Conservation (phyloP, 169 alveolate species). For the Perkinsus olseni region DNA sequence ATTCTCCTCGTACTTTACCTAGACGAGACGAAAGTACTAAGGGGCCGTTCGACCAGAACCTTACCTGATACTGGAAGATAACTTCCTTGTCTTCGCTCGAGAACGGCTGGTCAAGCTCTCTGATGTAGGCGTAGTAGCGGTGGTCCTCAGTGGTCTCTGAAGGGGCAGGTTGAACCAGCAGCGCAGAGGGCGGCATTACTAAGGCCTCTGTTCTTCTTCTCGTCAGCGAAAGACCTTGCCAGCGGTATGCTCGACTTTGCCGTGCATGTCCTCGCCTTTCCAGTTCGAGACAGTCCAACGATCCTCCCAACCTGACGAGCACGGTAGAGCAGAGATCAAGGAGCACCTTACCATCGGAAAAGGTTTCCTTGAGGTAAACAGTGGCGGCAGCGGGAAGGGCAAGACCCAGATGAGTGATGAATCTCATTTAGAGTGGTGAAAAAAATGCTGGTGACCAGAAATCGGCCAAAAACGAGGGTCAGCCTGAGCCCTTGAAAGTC, state of each 20-base stretch:
- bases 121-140: background rate
- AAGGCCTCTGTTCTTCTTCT: background rate
- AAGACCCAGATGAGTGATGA: too few species aligned
- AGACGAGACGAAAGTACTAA: background rate
- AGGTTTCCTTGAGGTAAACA: background rate
- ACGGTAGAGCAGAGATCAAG: background rate
- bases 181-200: background rate
- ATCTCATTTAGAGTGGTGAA: too few species aligned
- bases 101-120: background rate
- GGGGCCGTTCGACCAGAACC: background rate
- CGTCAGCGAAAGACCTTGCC: background rate
- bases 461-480: too few species aligned
- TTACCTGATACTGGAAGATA: background rate
- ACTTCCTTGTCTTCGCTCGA: background rate
- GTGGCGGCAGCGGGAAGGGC: background rate
- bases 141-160: background rate
- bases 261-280: background rate
- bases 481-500: too few species aligned
- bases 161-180: background rate
- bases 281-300: background rate
- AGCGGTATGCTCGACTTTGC: background rate
- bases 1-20: slow-evolving; percentile 29
- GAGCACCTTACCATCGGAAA: background rate
- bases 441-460: too few species aligned
- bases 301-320: background rate